These are phyloP conservation scores for Gilbertella persicaria DNA, from an alignment of 371 early-diverging fungal species.

Conservation along the genomic window DNA sequence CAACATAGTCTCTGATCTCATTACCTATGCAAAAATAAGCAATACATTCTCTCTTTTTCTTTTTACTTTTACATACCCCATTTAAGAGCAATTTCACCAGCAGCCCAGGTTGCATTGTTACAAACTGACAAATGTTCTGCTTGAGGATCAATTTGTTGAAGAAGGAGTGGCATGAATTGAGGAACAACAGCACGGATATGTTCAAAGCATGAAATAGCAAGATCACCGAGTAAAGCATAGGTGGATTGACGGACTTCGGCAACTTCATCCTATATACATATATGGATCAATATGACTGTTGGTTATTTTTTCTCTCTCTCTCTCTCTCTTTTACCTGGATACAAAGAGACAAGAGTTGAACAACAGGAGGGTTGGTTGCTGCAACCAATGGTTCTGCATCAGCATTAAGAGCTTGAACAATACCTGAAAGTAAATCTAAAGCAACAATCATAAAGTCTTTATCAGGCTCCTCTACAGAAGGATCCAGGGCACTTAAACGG, in stretches of 20 bases:
- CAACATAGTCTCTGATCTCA: constrained; percentile 73
- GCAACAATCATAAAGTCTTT: constrained; percentile 95
- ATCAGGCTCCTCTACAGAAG: constrained; percentile 74
- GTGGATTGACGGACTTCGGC: constrained; percentile 92
- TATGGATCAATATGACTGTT: not conserved
- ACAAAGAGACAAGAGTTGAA: constrained; percentile 78
- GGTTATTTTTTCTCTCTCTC: not conserved
- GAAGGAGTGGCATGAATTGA: constrained; percentile 73
- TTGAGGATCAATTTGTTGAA: constrained; percentile 70
- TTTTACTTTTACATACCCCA: constrained; percentile 37
- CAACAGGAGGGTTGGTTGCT: constrained; percentile 67
- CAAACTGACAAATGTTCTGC: constrained; percentile 71
- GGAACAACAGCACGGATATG: constrained; percentile 75
- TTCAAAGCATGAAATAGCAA: constrained; percentile 79
- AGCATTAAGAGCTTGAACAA: constrained; percentile 87
- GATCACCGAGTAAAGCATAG: constrained; percentile 91
- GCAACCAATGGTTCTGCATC: constrained; percentile 77
- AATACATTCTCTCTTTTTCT: not conserved
- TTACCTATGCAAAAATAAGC: constrained; percentile 33
- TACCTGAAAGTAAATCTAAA: constrained; percentile 89
- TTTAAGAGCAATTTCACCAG: constrained; percentile 90
- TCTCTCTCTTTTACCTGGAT: constrained; percentile 55
- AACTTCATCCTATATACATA: constrained; percentile 60
- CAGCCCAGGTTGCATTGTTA: constrained; percentile 95
- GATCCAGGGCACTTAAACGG: constrained; percentile 62